These are phyloP conservation scores for Monosporascus cannonballus DNA, from an alignment of 2,329 filamentous ascomycete species.

Conservation along the genomic window DNA sequence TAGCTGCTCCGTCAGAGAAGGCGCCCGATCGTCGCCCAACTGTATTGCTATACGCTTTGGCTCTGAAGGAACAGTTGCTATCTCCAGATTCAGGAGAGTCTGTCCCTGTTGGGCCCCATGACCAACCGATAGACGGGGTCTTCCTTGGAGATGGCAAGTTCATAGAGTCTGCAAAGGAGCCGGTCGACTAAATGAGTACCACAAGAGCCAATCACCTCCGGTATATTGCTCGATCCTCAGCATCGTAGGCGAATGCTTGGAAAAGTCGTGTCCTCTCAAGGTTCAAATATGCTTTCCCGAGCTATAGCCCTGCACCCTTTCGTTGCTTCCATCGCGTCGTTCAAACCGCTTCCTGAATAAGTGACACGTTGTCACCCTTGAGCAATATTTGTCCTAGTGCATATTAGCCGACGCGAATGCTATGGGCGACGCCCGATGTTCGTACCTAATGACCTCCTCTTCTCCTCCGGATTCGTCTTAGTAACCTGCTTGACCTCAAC, in stretches of 20 bases:
- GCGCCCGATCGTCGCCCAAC: slow-evolving; percentile 27
- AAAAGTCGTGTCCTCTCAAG: slow-evolving; percentile 1
- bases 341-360: slow-evolving; percentile 45
- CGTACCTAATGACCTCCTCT: slow-evolving; percentile 72
- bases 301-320: slow-evolving; percentile 1
- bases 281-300: neutral
- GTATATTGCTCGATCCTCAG: slow-evolving; percentile 6
- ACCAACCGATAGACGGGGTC: slow-evolving; percentile 75
- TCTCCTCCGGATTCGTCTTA: slow-evolving; percentile 71
- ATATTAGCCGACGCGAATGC: slow-evolving; percentile 4
- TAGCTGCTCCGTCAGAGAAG: slow-evolving; percentile 29
- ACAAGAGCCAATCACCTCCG: slow-evolving; percentile 1
- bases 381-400: slow-evolving; percentile 55
- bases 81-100: slow-evolving; percentile 47
- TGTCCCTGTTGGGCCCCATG: slow-evolving; percentile 69
- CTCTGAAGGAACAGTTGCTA: slow-evolving; percentile 80
- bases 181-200: slow-evolving; percentile 15
- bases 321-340: slow-evolving; percentile 20
- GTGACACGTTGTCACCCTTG: slow-evolving; percentile 62
- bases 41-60: slow-evolving; percentile 64
- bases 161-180: slow-evolving; percentile 29
- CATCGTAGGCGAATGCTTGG: neutral
- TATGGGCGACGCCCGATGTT: neutral
- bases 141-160: slow-evolving; percentile 65
- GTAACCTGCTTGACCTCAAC: slow-evolving; percentile 83